Conservation (phyloP, 176 grass and related monocot species). For the Eragrostis curvula region DNA sequence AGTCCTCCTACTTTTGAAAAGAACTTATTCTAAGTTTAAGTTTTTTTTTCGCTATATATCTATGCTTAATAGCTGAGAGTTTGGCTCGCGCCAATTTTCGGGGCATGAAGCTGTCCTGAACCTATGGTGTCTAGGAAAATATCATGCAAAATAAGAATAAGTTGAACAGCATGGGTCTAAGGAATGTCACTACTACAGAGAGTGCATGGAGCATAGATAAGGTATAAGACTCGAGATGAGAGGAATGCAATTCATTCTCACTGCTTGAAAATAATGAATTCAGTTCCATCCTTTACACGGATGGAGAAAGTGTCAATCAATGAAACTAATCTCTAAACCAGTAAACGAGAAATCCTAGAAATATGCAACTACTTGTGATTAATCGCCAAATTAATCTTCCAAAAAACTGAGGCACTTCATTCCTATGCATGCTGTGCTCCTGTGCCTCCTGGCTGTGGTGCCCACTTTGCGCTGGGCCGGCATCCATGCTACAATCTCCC, state of each 20-base stretch:
- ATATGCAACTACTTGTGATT: background rate
- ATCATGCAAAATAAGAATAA: background rate
- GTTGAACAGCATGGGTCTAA: background rate
- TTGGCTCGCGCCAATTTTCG: background rate
- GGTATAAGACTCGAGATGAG: background rate
- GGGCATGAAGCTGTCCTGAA: slow-evolving; percentile 8
- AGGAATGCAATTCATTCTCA: background rate
- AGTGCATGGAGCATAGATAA: background rate
- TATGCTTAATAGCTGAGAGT: background rate
- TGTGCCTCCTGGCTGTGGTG: background rate
- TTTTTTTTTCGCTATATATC: background rate
- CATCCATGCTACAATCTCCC: background rate
- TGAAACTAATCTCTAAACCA: background rate
- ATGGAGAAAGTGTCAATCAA: background rate
- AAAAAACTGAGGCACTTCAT: background rate
- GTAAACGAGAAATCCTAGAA: background rate
- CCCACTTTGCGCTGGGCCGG: background rate
- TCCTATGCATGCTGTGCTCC: background rate
- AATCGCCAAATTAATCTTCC: background rate
- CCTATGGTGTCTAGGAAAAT: background rate
- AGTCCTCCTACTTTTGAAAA: background rate
- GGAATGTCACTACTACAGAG: background rate
- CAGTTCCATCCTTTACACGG: background rate
- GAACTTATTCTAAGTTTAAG: background rate
- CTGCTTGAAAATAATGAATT: background rate